A percentile compares a stretch with the other conserved stretches of the same genome.
These are phyloP conservation scores for Phytophthora crassamura DNA, from an alignment of 352 stramenopile genomes.

Conservation along the genomic window DNA sequence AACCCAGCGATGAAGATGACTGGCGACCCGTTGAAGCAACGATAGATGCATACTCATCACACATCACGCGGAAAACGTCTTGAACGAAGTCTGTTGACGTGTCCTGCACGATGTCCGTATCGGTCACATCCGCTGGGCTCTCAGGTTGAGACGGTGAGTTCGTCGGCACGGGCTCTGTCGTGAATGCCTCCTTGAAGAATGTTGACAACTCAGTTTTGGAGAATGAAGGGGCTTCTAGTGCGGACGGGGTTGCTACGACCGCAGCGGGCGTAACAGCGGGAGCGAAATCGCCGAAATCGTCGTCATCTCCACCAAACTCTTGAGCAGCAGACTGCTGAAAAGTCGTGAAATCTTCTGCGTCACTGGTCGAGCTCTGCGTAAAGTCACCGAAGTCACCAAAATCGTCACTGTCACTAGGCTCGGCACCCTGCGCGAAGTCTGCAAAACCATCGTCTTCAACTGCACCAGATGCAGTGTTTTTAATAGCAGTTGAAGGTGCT, in stretches of 20 bases:
- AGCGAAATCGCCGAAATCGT: slow-evolving; percentile 45
- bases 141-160: slow-evolving; percentile 6
- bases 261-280: slow-evolving; percentile 5
- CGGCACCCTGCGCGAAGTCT: slow-evolving; percentile 44
- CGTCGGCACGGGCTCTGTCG: slow-evolving; percentile 20
- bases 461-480: background rate
- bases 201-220: slow-evolving; percentile 39
- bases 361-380: slow-evolving; percentile 27
- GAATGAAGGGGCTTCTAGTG: slow-evolving; percentile 8
- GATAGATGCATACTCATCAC: slow-evolving; percentile 37
- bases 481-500: slow-evolving; percentile 5
- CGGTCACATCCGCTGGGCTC: slow-evolving; percentile 11
- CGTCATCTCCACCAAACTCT: slow-evolving; percentile 22
- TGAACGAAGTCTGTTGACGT: slow-evolving; percentile 29
- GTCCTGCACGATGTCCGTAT: slow-evolving; percentile 6
- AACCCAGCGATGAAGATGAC: slow-evolving; percentile 23
- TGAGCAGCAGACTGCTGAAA: slow-evolving; percentile 33
- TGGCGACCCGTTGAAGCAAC: slow-evolving; percentile 14
- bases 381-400: slow-evolving; percentile 56
- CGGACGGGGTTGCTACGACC: background rate
- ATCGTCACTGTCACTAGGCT: slow-evolving; percentile 7
- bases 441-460: slow-evolving; percentile 41
- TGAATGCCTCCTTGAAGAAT: slow-evolving; percentile 53
- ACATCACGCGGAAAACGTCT: slow-evolving; percentile 33
- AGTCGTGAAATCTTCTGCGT: slow-evolving; percentile 16